Percentiles rank a stretch among this genome's conserved stretches.
Conservation (phyloP, 2,329 filamentous ascomycete genomes). For the Aureobasidium sp. region DNA sequence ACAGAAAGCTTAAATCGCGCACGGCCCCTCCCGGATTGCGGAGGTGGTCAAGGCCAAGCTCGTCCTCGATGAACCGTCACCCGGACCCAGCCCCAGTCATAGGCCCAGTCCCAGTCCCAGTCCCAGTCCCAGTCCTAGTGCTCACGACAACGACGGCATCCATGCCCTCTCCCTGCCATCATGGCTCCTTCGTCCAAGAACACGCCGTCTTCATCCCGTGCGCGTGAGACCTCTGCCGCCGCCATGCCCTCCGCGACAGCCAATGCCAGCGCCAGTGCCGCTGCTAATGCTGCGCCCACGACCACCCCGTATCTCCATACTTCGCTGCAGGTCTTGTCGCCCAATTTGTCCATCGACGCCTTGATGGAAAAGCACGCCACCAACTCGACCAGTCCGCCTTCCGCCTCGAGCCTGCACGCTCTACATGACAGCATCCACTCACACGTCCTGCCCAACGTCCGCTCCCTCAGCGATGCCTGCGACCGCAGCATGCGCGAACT, state of each 20-base stretch:
- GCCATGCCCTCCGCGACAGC: no score
- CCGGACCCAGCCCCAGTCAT: neutral
- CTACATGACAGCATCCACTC: slow-evolving; percentile 62
- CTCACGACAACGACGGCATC: neutral
- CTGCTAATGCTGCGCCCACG: slow-evolving; percentile 48
- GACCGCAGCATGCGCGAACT: slow-evolving; percentile 68
- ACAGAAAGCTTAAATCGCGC: neutral
- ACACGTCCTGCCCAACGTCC: slow-evolving; percentile 36
- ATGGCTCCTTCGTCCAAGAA: slow-evolving; percentile 26
- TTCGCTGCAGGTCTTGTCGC: slow-evolving; percentile 43
- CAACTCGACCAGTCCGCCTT: slow-evolving; percentile 45
- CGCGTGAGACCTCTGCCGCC: slow-evolving; percentile 37
- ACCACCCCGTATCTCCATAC: slow-evolving; percentile 59
- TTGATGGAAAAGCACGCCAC: slow-evolving; percentile 57
- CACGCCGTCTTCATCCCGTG: slow-evolving; percentile 21
- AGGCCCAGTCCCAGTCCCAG: no score
- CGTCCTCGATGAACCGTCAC: no score
- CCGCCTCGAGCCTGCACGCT: slow-evolving; percentile 57
- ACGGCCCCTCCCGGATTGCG: neutral
- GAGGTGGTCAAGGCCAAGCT: neutral
- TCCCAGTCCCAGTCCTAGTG: neutral
- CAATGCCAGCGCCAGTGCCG: slow-evolving; percentile 59
- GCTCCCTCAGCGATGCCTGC: slow-evolving; percentile 55
- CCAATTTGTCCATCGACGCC: slow-evolving; percentile 60
- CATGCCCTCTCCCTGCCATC: neutral